These are phyloP conservation scores for Macrophomina phaseolina DNA, from an alignment of 2,329 filamentous ascomycete genomes.

Conservation along the genomic window DNA sequence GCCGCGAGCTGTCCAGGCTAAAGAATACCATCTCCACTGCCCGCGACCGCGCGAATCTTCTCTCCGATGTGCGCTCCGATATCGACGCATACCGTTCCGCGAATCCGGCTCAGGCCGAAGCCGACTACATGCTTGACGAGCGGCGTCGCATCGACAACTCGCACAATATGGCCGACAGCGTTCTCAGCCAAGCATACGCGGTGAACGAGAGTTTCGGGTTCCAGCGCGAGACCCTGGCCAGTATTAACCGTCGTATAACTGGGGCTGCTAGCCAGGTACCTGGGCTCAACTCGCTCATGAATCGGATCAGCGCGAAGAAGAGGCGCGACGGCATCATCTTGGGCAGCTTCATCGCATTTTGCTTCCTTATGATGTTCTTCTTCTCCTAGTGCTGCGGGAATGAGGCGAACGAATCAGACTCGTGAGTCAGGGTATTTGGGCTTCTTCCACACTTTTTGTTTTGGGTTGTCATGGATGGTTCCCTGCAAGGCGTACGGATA, in stretches of 20 bases:
- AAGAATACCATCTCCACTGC: constrained; percentile 75
- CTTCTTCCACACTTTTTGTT: constrained; percentile 18
- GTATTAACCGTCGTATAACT: constrained; percentile 89
- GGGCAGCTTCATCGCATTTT: constrained; percentile 88
- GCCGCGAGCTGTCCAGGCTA: constrained; percentile 78
- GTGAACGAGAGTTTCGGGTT: constrained; percentile 89
- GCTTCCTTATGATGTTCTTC: constrained; percentile 82
- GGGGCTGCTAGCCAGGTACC: constrained; percentile 89
- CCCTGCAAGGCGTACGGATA: constrained; percentile 21
- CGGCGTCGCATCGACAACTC: constrained; percentile 84
- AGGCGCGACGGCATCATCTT: constrained; percentile 93
- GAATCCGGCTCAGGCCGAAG: constrained; percentile 83
- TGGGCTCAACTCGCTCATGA: constrained; percentile 89
- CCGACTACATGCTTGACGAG: constrained; percentile 97
- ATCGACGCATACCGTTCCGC: constrained; percentile 85
- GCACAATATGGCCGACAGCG: constrained; percentile 85
- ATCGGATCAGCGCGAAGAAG: constrained; percentile 92
- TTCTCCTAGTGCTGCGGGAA: constrained; percentile 39
- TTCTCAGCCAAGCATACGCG: constrained; percentile 93
- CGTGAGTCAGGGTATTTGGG: constrained; percentile 1
- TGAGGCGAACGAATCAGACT: constrained; percentile 33
- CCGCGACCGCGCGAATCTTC: constrained; percentile 85
- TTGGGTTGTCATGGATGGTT: constrained; percentile 14
- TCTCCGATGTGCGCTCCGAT: constrained; percentile 88
- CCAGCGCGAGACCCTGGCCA: constrained; percentile 86